Evolutionary conservation across 176 grass and related monocot species (phyloP), one percentile per base, ranked within the genome.

Genomic region (Aegilops bicornis): DNA sequence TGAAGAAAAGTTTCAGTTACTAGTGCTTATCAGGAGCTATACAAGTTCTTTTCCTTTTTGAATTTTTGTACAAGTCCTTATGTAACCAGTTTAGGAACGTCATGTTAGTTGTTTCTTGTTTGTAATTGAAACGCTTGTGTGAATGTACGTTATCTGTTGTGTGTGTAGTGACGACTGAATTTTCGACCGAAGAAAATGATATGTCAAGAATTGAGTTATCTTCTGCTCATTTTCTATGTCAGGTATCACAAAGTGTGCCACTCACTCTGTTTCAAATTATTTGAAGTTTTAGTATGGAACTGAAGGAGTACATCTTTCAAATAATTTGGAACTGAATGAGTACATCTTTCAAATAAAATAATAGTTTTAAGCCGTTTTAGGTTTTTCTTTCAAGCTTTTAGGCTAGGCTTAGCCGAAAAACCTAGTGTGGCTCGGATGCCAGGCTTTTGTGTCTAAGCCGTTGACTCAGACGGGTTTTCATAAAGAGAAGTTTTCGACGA

Each of bases 81-180:
- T 30, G 68, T 75, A 35, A 47, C 20, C 14, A 67, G 8, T 30
- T 84, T 84, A 84, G 69, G 48, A 81, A 70, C 36, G 22, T 31
- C 58, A 27, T 20, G 59, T 50, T 63, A 70, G 7, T 78, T 14
- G 7, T 76, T 6, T 14, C 14, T 76, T 10, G 8, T 42, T 40
- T 80, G 71, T 33, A 63, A 77, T 70, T 25, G n/a, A 62, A 71
- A 81, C 69, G 37, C 3, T 77, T 54, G 50, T 37, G 37, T 54
- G 50, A 20, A 22, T 76, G 16, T 71, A 82, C 76, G 62, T n/a
- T 81, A 22, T 40, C 19, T 76, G 43, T 10, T 89, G 40, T 12
- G 42, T 87, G 36, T 82, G 66, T n/a, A 80, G 60, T 69, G 59
- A 79, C 58, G 48, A 73, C 56, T 74, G 10, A 84, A n/a, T 31